phyloP scores from a whole-genome alignment of 805 yeast genomes.

The Tetrapisispora iriomotensis region DNA sequence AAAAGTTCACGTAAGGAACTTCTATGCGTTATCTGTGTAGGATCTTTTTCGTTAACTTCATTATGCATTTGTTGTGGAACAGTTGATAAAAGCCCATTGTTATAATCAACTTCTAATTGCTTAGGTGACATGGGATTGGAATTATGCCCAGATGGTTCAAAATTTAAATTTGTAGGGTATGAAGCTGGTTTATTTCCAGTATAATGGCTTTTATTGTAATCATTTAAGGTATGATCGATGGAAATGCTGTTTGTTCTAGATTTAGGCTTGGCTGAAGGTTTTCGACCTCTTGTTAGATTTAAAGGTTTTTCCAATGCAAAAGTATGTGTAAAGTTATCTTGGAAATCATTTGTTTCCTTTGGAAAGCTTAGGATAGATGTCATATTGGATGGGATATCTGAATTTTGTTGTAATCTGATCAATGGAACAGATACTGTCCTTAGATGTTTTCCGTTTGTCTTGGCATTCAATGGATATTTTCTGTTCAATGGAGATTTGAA shows the following conservation, averaged over 20 bases:
- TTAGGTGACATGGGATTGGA: not conserved
- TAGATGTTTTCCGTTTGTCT: not conserved
- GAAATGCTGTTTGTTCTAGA: not conserved
- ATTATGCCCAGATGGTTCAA: too few species aligned
- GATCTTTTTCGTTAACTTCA: not conserved
- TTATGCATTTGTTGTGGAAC: not conserved
- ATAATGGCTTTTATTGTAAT: too few species aligned
- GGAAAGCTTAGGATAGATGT: conserved; percentile 5
- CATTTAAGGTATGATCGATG: too few species aligned
- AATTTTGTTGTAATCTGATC: conserved; percentile 10
- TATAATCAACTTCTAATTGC: not conserved
- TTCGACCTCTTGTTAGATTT: not conserved
- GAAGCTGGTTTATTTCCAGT: too few species aligned
- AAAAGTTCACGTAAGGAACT: not conserved
- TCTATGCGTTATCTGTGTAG: not conserved
- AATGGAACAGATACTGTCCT: conserved; percentile 1
- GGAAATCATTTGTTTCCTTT: conserved; percentile 1
- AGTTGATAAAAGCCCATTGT: not conserved
- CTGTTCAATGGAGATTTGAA: not conserved
- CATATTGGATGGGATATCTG: conserved; percentile 5
- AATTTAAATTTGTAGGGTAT: too few species aligned
- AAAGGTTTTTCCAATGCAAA: conserved; percentile 2
- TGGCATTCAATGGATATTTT: not conserved
- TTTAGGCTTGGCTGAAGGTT: not conserved
- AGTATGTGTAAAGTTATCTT: not conserved